Evolutionary conservation across 768 basidiomycete species (phyloP), one percentile per base, ranked within the genome.

Genomic region (Agrocybe praecox): DNA sequence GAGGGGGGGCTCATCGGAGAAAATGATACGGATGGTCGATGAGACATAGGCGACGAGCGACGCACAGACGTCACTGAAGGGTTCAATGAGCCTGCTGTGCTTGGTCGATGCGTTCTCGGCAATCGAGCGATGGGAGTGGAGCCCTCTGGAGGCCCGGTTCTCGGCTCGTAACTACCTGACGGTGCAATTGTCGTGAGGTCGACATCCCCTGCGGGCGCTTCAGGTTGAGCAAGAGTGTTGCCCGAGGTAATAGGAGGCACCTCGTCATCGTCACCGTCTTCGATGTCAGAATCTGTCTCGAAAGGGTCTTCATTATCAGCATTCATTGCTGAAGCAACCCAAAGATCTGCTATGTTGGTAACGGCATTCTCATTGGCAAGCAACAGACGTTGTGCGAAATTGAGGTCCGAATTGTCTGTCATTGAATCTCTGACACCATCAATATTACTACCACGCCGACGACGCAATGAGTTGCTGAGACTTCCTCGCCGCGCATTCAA

Each of bases 321-420:
- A 57, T 96, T 97, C 76, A 96, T 93, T 6, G 96, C 97, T 18
- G 96, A 91, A 5, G 94, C 94, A 50, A 98, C 93, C 97, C 97
- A 99, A 19, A 99, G 77, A 72, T 98, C 96, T 21, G 94, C 92
- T 66, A 99, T 92, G 62, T 89, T 94, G 55, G 93, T 96, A 5
- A 95, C 94, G 12, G 93, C 90, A 63, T 94, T 91, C 72, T 97
- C 95, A 71, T 97, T 97, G 18, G 96, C 96, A 77, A 96, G 86
- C 44, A 96, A 74, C 21, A 96, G 67, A 57, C 93, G 82, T 68
- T 96, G 92, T 0, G 96, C 89, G 62, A 98, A 94, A 64, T 92
- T 94, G 49, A 94, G 80, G 61, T 89, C 89, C 17, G 62, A 56
- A 0, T 64, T 67, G 52, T 75, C 75, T 36, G 59, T 60, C 23